Evolutionary conservation across 2,329 filamentous ascomycete species (phyloP), one percentile per base, ranked within the genome.

Genomic region (Cladobotryum protrusum): DNA sequence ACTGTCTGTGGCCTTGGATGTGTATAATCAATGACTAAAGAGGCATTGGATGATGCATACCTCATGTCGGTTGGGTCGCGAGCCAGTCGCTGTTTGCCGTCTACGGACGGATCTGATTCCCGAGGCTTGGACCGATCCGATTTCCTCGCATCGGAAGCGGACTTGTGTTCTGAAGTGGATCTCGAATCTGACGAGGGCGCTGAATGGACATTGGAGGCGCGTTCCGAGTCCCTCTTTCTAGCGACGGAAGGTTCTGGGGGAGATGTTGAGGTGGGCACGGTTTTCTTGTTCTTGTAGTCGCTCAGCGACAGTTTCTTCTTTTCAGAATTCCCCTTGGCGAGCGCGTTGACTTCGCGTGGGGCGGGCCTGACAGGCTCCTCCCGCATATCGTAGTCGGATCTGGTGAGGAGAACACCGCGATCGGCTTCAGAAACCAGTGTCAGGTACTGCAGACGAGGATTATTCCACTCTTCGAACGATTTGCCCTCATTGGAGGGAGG

Each of bases 221-320:
- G 65, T 42, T 67, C 63, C 32, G 46, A 48, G 18, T 69, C 67
- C 36, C 59, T 62, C 55, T 59, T 65, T 48, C 60, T 67, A 24
- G 60, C 56, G 43, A 63, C 59, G 48, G 61, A 53, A 5, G 65
- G 61, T 42, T 69, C 66, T 13, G 67, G 61, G 1, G 71, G 67
- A 13, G 70, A 70, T 8, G 66, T 61, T 9, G 70, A 67, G 47
- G 62, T 55, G 52, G 60, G 57, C 48, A 43, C 53, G 14, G 66
- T 64, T 61, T 75, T 76, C 62, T 77, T 76, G 54, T 77, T 81
- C 64, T 77, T 78, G 57, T 81, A 82, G 61, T 82, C 79, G 63
- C 75, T 78, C 53, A 82, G 64, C 13, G 78, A 79, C 55, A 82
- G 61, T 62, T 81, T 79, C 67, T 78, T 79, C 63, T 74, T 79